Conservation (phyloP, 1,139 yeast species). For the Lodderomyces margitis region DNA sequence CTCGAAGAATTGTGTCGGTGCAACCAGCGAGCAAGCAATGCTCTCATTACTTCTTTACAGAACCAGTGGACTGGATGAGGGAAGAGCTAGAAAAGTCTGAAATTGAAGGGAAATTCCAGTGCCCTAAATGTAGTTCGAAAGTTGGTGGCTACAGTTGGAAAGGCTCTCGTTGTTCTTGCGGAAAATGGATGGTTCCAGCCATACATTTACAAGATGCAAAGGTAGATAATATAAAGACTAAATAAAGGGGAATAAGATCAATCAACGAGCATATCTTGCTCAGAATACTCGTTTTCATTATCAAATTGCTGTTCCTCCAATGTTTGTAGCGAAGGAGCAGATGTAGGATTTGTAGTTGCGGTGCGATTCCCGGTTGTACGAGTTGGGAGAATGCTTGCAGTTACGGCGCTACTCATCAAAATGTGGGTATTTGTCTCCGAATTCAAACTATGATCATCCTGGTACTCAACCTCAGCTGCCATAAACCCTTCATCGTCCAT, state of each 20-base stretch:
- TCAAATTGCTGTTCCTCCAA: constrained; percentile 11
- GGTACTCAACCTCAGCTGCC: constrained; percentile 61
- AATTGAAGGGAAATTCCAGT: constrained; percentile 79
- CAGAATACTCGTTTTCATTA: constrained; percentile 25
- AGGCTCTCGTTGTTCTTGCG: constrained; percentile 93
- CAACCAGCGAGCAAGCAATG: constrained; percentile 60
- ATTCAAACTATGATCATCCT: constrained; percentile 47
- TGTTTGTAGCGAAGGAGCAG: constrained; percentile 15
- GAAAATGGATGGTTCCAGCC: constrained; percentile 94
- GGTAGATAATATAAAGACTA: constrained; percentile 58
- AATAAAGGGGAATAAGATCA: constrained; percentile 1
- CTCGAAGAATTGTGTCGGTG: constrained; percentile 53
- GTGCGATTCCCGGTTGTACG: constrained; percentile 19
- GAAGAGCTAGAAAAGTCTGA: constrained; percentile 65
- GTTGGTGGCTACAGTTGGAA: constrained; percentile 94
- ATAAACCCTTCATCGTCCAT: constrained; percentile 44
- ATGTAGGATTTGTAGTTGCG: constrained; percentile 21
- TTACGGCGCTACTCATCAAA: constrained; percentile 21
- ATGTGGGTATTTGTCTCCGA: constrained; percentile 18
- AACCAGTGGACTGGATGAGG: constrained; percentile 92
- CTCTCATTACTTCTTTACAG: constrained; percentile 76
- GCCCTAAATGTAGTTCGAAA: constrained; percentile 83
- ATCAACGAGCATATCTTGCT: constrained; percentile 41
- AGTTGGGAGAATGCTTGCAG: constrained; percentile 16
- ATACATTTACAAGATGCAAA: constrained; percentile 77